Conservation (phyloP, 352 stramenopile species). For the Globisporangium uncinulatum region DNA sequence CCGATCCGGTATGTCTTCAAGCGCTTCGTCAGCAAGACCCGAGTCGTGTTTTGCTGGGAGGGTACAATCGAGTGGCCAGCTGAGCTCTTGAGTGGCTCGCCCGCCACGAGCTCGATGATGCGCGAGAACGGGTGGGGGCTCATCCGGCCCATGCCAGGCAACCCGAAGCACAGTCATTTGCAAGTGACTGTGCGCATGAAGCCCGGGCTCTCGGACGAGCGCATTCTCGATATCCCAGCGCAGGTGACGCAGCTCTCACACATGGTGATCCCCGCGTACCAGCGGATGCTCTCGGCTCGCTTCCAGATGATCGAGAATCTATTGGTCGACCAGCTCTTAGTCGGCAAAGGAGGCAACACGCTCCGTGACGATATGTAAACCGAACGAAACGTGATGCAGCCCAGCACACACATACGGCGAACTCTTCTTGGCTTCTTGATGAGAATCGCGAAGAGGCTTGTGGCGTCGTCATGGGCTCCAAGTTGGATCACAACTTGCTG, state of each 20-base stretch:
- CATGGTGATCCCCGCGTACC: conserved; percentile 10
- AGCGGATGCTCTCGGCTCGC: conserved; percentile 1
- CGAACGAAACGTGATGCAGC: too few relatives aligned
- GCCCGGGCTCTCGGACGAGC: conserved; percentile 7
- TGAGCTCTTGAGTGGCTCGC: background rate
- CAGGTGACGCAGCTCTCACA: conserved; percentile 3
- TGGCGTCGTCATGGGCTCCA: too few relatives aligned
- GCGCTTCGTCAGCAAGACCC: conserved; percentile 10
- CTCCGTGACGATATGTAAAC: too few relatives aligned
- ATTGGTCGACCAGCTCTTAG: conserved; percentile 8
- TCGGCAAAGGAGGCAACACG: too few relatives aligned
- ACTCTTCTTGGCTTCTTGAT: too few relatives aligned
- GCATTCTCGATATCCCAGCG: conserved; percentile 1
- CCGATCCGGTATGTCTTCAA: conserved; percentile 3
- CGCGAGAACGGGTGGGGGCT: conserved; percentile 11
- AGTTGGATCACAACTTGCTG: too few relatives aligned
- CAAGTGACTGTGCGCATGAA: conserved; percentile 8
- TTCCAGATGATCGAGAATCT: conserved; percentile 18
- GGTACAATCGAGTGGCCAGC: conserved; percentile 8
- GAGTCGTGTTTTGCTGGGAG: conserved; percentile 10
- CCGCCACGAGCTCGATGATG: background rate
- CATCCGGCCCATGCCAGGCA: conserved; percentile 2
- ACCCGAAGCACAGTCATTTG: background rate
- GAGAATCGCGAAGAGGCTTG: too few relatives aligned
- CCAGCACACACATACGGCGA: too few relatives aligned